These are phyloP conservation scores for Sugiyamaella castrensis DNA, from an alignment of 1,139 yeast species.

Conservation along the genomic window DNA sequence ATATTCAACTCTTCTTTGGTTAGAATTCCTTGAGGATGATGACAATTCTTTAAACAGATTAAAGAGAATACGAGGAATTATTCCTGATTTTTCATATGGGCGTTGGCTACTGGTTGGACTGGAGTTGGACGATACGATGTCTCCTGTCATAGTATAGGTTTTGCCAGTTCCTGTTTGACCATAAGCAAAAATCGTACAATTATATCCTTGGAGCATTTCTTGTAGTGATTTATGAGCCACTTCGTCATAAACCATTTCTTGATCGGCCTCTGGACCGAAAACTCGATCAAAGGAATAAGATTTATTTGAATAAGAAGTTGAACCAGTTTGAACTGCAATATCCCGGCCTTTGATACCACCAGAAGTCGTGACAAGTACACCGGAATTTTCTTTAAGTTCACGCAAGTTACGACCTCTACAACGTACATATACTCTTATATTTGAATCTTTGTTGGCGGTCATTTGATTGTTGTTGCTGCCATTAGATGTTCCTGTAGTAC, in stretches of 20 bases:
- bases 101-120: slow-evolving; percentile 42
- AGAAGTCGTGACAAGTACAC: slow-evolving; percentile 50
- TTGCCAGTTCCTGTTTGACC: slow-evolving; percentile 92
- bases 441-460: slow-evolving; percentile 27
- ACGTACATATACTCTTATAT: slow-evolving; percentile 73
- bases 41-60: slow-evolving; percentile 24
- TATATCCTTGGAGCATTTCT: slow-evolving; percentile 40
- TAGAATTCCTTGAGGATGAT: slow-evolving; percentile 35
- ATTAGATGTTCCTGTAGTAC: too few relatives aligned
- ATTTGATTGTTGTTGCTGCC: too few relatives aligned
- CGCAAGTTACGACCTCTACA: slow-evolving; percentile 68
- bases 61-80: slow-evolving; percentile 60
- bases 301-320: slow-evolving; percentile 36
- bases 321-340: slow-evolving; percentile 34
- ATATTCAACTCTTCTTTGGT: slow-evolving; percentile 46
- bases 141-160: slow-evolving; percentile 85
- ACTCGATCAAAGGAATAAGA: slow-evolving; percentile 65
- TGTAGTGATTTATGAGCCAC: slow-evolving; percentile 47
- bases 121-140: slow-evolving; percentile 33
- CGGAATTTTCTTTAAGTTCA: slow-evolving; percentile 62
- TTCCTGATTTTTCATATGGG: slow-evolving; percentile 52
- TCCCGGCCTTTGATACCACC: slow-evolving; percentile 28
- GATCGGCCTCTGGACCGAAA: slow-evolving; percentile 70
- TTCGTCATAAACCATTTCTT: slow-evolving; percentile 52
- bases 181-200: slow-evolving; percentile 76